Base-by-base conservation (phyloP, 2,329 filamentous ascomycete species). In the Colletotrichum sp. region DNA sequence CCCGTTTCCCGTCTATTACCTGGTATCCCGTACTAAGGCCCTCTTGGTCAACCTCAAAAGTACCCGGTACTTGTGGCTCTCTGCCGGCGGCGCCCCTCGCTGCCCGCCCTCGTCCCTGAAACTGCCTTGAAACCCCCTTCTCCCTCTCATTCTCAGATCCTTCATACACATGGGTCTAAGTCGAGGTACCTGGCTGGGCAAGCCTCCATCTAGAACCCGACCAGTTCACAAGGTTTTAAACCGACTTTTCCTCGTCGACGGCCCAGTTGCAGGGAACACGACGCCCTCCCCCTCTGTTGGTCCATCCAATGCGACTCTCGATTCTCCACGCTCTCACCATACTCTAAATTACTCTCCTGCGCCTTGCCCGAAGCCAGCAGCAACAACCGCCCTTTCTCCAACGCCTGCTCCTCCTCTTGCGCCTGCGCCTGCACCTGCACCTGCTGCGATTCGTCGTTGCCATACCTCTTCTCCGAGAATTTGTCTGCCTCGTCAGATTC, bases 181-280 rank as follows among this genome's bases (percentile, higher is more conserved):
- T 76, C 74, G 34, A 68, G 21, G 65, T 76, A 76, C 74, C 66
- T 76, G 66, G 74, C 71, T 55, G 66, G 28, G 52, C 73, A 68
- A 58, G 65, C 71, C 74, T 74, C 48, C 52, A 61, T 76, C 60
- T 63, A 64, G 60, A 74, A 74, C 66, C 66, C 18, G 71, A 58
- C 74, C 74, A 63, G 65, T 57, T 74, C 71, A 74, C 74, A 74
- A 67, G 71, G 80, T 82, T 79, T 80, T 82, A 81, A 82, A 81
- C 79, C 81, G 81, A 81, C 80, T 82, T 82, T 82, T 82, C 80
- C 78, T 81, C 81, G 81, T 80, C 81, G 79, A 80, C 78, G 79
- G 38, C 67, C 61, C 71, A 61, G 21, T 65, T 74, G 71, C 74
- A 74, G 74, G 71, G 71, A 76, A 74, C 65, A 74, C 52, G 66